phyloP scores from a whole-genome alignment of 2,329 filamentous ascomycete genomes.

The Ophiostoma novo-ulmi region DNA sequence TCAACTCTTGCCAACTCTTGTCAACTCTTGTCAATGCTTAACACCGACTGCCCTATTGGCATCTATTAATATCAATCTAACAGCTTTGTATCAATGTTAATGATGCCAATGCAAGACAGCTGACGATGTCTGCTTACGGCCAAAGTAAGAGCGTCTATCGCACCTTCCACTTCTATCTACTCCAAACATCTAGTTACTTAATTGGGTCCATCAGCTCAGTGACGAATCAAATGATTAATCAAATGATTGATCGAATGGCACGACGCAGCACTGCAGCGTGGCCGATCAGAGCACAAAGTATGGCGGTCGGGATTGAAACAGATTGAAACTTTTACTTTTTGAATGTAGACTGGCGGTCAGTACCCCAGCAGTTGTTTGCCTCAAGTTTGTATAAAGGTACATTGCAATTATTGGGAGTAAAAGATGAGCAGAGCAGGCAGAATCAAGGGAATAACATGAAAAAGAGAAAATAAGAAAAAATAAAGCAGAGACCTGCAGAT shows the following conservation, averaged over 20 bases:
- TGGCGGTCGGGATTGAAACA: not conserved
- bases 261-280: conserved; percentile 19
- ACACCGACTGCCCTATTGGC: not conserved
- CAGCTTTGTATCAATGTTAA: not conserved
- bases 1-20: not conserved
- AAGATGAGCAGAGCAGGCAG: not conserved
- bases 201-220: conserved; percentile 18
- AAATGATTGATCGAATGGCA: conserved; percentile 24
- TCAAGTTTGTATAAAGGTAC: not conserved
- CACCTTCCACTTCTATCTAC: not conserved
- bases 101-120: not conserved
- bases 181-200: not conserved
- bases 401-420: not conserved
- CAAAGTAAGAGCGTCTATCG: not conserved
- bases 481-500: not conserved
- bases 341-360: not conserved
- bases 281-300: not conserved
- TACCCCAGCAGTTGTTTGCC: too few species aligned
- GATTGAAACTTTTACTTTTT: not conserved
- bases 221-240: not conserved
- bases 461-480: not conserved
- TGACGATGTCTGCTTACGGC: not conserved
- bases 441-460: not conserved
- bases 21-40: not conserved
- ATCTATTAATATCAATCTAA: not conserved